Evolutionary conservation across 116 monocot genomes (phyloP), one percentile per base, ranked within the genome.

Genomic region (Zostera marina): DNA sequence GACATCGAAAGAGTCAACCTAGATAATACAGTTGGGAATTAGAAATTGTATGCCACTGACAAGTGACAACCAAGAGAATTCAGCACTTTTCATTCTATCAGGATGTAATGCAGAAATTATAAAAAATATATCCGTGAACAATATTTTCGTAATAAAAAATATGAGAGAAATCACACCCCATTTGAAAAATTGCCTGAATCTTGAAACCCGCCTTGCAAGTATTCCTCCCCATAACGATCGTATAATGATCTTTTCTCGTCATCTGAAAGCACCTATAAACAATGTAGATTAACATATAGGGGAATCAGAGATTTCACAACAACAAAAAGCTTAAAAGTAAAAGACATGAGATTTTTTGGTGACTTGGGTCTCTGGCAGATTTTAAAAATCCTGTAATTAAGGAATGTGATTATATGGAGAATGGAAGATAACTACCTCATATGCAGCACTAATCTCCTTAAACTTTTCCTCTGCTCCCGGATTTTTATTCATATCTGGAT

Each of bases 361-460:
- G 32, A 32, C 32, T 32, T 32, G 32, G 2, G 32, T 32, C 32
- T 3, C 2, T 32, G 32, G 5, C 32, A 32, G 32, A 32, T 32
- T 32, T 32, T 32, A 32, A 32, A 32, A 32, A 32, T 32, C 2
- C 32, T 32, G 32, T 32, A 32, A 32, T 5, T 32, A 5, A 55
- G 52, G 57, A 47, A 74, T 7, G 14, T 42, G 10, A 8, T n/a
- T n/a, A n/a, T n/a, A n/a, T n/a, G n/a, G n/a, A 42, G n/a, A 47
- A 38, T n/a, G 7, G 32, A 39, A 22, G 58, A 25, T 8, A 17
- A 64, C 22, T 73, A 96, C 96, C 96, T 96, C 90, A 73, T 96
- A 96, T 52, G 96, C 89, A 72, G 90, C 90, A 68, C 90, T 82
- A 19, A 96, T 96, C 66, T 96, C 82, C 70, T 96, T 96, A 70